These are phyloP conservation scores for Uncinocarpus reesii DNA, from an alignment of 2,329 filamentous ascomycete species.

Conservation along the genomic window DNA sequence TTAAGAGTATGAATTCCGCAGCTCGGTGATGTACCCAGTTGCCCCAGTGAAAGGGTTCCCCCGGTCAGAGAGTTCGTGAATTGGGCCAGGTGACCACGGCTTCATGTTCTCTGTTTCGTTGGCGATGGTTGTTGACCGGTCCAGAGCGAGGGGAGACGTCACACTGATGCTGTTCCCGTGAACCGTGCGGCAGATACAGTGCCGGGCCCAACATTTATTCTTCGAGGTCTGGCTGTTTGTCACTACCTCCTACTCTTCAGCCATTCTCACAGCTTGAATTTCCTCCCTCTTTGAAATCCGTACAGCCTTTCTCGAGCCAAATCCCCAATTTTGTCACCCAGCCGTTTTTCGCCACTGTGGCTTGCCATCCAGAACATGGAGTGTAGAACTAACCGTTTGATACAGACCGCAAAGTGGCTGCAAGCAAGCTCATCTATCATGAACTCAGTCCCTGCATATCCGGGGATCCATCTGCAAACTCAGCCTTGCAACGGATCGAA, in stretches of 20 bases:
- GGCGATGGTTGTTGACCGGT: not conserved
- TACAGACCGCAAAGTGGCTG: slow-evolving; percentile 14
- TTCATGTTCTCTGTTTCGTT: not conserved
- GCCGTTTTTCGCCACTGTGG: not conserved
- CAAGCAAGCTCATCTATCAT: slow-evolving; percentile 11
- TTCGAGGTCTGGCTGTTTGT: slow-evolving; percentile 3
- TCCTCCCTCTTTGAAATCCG: too few species aligned
- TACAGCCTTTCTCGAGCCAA: not conserved
- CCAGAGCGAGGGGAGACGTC: not conserved
- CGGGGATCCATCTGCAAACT: not conserved
- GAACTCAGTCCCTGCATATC: slow-evolving; percentile 6
- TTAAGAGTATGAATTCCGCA: too few species aligned
- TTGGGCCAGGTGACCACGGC: slow-evolving; percentile 6
- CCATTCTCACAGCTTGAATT: too few species aligned
- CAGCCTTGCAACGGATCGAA: not conserved
- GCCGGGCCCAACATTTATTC: not conserved
- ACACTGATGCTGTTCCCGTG: slow-evolving; percentile 2
- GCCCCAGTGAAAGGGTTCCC: too few species aligned
- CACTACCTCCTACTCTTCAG: not conserved
- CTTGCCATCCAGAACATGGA: slow-evolving; percentile 13
- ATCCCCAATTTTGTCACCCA: not conserved
- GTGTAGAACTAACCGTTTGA: slow-evolving; percentile 19
- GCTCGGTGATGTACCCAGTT: too few species aligned
- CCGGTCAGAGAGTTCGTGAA: slow-evolving; percentile 1
- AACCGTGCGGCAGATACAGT: not conserved